Evolutionary conservation across 2,329 filamentous ascomycete species (phyloP).

Genomic region (Cordyceps militaris): DNA sequence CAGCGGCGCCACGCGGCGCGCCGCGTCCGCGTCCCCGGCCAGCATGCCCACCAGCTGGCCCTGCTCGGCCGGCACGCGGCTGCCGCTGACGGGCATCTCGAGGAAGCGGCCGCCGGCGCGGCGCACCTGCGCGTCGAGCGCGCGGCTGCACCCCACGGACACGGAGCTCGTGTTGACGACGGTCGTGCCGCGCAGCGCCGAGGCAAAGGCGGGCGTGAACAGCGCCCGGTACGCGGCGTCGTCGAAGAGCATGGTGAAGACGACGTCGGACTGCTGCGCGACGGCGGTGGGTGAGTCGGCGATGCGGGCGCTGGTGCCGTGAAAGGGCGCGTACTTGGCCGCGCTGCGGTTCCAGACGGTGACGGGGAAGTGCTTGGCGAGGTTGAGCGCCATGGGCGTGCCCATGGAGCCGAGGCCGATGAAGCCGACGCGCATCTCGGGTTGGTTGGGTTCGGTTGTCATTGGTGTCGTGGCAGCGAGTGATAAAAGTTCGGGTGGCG

Average conservation of each 20-base stretch:
- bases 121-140: slow-evolving; percentile 18
- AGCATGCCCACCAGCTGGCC: slow-evolving; percentile 29
- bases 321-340: slow-evolving; percentile 21
- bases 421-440: slow-evolving; percentile 22
- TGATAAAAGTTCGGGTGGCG: no score
- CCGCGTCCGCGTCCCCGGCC: slow-evolving; percentile 22
- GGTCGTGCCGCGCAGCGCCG: slow-evolving; percentile 23
- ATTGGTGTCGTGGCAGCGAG: not conserved
- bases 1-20: slow-evolving; percentile 19
- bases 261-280: slow-evolving; percentile 21
- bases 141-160: slow-evolving; percentile 20
- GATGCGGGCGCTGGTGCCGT: slow-evolving; percentile 18
- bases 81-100: slow-evolving; percentile 31
- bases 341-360: slow-evolving; percentile 26
- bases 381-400: slow-evolving; percentile 27
- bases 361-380: slow-evolving; percentile 21
- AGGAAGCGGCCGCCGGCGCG: slow-evolving; percentile 23
- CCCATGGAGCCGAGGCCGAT: slow-evolving; percentile 27
- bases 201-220: slow-evolving; percentile 16
- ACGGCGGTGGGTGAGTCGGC: slow-evolving; percentile 21
- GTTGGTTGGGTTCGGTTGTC: not conserved
- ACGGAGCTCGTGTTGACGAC: slow-evolving; percentile 27
- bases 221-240: slow-evolving; percentile 18
- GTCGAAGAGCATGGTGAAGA: slow-evolving; percentile 28
- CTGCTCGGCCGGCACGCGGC: slow-evolving; percentile 26